Percentiles rank a stretch among this genome's conserved stretches.
phyloP scores from a whole-genome alignment of 768 basidiomycete species.

The Lactifluus subvellereus region DNA sequence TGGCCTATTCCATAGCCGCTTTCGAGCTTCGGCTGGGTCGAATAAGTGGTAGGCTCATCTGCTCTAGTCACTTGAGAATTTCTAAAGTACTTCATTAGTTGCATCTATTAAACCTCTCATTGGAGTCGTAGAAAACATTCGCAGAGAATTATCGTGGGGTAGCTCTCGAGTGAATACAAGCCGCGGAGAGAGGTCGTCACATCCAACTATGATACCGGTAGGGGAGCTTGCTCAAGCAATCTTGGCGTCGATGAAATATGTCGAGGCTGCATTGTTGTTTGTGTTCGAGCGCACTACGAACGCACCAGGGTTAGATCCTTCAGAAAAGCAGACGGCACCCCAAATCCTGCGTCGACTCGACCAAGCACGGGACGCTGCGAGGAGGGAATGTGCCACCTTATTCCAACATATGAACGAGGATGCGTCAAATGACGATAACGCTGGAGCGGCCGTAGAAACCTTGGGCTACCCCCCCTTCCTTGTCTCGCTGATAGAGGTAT shows the following conservation, averaged over 20 bases:
- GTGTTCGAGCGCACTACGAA: conserved; percentile 32
- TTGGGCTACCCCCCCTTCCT: conserved; percentile 37
- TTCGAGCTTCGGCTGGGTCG: conserved; percentile 44
- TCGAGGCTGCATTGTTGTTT: conserved; percentile 27
- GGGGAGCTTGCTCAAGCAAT: conserved; percentile 35
- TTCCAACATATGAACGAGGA: conserved; percentile 32
- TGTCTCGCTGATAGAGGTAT: conserved; percentile 42
- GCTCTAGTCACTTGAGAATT: neutral
- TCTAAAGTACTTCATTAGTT: conserved; percentile 29
- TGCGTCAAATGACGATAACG: conserved; percentile 23
- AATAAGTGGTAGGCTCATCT: conserved; percentile 34
- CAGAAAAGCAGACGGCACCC: conserved; percentile 11
- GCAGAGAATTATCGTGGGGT: conserved; percentile 42
- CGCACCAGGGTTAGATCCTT: conserved; percentile 6
- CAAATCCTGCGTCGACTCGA: conserved; percentile 6
- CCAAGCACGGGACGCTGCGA: conserved; percentile 15
- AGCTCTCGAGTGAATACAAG: conserved; percentile 27
- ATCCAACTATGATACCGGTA: conserved; percentile 29
- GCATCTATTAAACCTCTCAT: conserved; percentile 41
- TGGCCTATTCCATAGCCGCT: conserved; percentile 39
- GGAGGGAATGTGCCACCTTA: conserved; percentile 31
- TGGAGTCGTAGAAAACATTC: conserved; percentile 40
- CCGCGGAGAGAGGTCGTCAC: conserved; percentile 1
- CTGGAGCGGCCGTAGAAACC: conserved; percentile 30
- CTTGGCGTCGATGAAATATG: conserved; percentile 32